Evolutionary conservation across 2,329 filamentous ascomycete genomes (phyloP).

Genomic region (Aspergillus pseudoglaucus): DNA sequence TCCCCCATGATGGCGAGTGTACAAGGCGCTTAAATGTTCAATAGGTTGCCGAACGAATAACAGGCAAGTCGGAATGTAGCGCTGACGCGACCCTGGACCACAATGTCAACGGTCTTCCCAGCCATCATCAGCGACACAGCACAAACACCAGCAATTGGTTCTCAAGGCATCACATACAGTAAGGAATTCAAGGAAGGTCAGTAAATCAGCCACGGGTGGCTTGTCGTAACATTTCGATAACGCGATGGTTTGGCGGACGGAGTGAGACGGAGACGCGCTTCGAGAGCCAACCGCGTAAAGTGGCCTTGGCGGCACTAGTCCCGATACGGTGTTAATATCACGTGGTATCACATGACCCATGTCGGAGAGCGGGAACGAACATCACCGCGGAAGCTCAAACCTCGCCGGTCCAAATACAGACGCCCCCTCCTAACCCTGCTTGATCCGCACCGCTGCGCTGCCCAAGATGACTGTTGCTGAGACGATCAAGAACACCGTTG

Average conservation of each 20-base stretch:
- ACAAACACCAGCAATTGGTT: background rate
- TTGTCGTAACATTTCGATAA: constrained; percentile 21
- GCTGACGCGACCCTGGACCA: background rate
- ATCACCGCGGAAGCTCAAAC: constrained; percentile 21
- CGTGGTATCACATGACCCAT: constrained; percentile 19
- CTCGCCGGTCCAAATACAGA: constrained; percentile 10
- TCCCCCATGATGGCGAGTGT: constrained; percentile 26
- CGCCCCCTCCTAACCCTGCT: constrained; percentile 10
- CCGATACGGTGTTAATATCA: constrained; percentile 9
- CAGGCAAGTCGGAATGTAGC: constrained; percentile 1
- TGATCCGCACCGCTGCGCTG: constrained; percentile 7
- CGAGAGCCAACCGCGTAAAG: constrained; percentile 31
- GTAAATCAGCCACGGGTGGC: constrained; percentile 25
- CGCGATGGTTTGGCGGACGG: constrained; percentile 18
- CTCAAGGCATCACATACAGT: constrained; percentile 8
- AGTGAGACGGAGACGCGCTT: constrained; percentile 31
- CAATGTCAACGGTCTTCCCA: background rate
- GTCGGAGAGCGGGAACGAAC: constrained; percentile 21
- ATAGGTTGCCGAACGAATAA: constrained; percentile 16
- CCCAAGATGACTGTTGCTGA: constrained; percentile 42
- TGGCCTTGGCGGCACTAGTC: constrained; percentile 25
- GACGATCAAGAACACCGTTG: constrained; percentile 44
- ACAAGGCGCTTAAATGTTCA: constrained; percentile 15
- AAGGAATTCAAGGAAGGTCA: constrained; percentile 3
- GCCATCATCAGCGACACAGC: constrained; percentile 8